Evolutionary conservation across 495 filamentous ascomycete species (phyloP).

Genomic region (Ascodesmis nigricans): DNA sequence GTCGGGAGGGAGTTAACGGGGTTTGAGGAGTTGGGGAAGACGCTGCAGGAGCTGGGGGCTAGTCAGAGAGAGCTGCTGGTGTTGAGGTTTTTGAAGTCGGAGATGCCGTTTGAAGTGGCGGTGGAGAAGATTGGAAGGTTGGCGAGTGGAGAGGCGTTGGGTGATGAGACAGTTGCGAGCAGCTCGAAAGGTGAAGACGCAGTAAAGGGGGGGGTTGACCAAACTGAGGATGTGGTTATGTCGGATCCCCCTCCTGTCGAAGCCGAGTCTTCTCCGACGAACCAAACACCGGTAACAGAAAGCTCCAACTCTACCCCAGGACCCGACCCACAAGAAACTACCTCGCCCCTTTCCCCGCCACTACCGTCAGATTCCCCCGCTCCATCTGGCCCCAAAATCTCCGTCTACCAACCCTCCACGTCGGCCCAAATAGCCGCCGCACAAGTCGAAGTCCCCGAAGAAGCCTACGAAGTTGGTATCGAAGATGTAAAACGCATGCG

Average conservation of each 20-base stretch:
- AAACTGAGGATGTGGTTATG: conserved; percentile 7
- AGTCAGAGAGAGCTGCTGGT: conserved; percentile 60
- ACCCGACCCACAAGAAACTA: neutral
- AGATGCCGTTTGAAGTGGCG: conserved; percentile 62
- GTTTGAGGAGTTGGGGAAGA: conserved; percentile 68
- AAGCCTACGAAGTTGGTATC: conserved; percentile 61
- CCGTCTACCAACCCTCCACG: conserved; percentile 54
- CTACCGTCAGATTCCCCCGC: neutral
- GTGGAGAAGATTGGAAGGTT: conserved; percentile 56
- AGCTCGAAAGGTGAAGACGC: conserved; percentile 5
- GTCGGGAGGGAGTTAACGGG: conserved; percentile 53
- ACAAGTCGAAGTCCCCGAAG: conserved; percentile 30
- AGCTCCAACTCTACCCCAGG: neutral
- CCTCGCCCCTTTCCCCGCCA: neutral
- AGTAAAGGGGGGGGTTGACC: neutral
- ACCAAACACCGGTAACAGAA: neutral
- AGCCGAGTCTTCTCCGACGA: neutral
- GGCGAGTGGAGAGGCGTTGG: conserved; percentile 31
- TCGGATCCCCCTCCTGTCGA: conserved; percentile 7
- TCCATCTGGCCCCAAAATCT: conserved; percentile 26
- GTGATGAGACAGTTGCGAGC: conserved; percentile 10
- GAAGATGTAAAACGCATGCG: conserved; percentile 71
- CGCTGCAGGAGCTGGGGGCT: conserved; percentile 63
- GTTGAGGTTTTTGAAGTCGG: conserved; percentile 50
- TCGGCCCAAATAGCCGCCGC: conserved; percentile 55